Evolutionary conservation across 2,329 filamentous ascomycete species (phyloP).

Genomic region (Xylaria sp.): DNA sequence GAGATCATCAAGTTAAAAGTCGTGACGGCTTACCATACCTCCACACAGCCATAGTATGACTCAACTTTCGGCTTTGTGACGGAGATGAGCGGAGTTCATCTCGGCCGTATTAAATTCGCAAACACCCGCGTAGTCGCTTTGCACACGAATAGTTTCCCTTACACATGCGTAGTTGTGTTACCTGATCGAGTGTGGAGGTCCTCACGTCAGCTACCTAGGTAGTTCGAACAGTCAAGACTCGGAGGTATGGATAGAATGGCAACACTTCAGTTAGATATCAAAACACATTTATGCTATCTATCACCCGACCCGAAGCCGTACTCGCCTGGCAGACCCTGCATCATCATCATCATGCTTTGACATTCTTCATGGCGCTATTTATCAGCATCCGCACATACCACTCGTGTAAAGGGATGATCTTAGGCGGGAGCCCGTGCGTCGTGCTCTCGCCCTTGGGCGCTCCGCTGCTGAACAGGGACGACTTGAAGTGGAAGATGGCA

Average conservation of each 20-base stretch:
- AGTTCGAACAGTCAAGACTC: neutral
- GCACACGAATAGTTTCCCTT: neutral
- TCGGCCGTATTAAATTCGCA: neutral
- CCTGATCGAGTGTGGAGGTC: neutral
- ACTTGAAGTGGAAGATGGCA: conserved; percentile 49
- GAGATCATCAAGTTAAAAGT: neutral
- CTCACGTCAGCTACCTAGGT: neutral
- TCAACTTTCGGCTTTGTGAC: neutral
- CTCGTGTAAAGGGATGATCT: conserved; percentile 45
- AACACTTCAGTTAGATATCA: neutral
- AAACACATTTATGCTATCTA: neutral
- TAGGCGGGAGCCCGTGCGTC: conserved; percentile 43
- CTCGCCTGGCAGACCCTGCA: neutral
- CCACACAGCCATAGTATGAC: conserved; percentile 1
- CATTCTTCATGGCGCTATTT: conserved; percentile 43
- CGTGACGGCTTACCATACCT: conserved; percentile 1
- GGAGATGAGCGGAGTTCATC: neutral
- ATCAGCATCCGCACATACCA: conserved; percentile 49
- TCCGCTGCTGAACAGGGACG: conserved; percentile 47
- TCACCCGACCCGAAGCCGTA: neutral
- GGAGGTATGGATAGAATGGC: neutral
- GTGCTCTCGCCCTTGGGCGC: conserved; percentile 39
- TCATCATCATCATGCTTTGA: conserved; percentile 42
- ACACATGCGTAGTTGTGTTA: neutral
- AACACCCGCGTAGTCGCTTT: neutral